These are phyloP conservation scores for Metschnikowia vanudenii DNA, from an alignment of 805 yeast species.

Conservation along the genomic window DNA sequence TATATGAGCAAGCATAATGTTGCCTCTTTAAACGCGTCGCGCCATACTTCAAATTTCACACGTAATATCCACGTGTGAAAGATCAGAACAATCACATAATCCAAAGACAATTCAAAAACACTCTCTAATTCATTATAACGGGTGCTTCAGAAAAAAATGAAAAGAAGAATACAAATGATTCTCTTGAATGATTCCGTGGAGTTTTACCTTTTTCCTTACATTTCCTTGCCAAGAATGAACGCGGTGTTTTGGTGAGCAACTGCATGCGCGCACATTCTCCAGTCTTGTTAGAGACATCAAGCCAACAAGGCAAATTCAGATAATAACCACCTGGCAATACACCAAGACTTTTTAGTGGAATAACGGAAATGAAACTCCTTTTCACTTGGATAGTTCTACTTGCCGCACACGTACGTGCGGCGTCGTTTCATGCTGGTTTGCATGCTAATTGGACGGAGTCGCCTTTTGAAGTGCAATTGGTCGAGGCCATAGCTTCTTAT, in stretches of 20 bases:
- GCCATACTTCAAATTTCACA: too few relatives aligned
- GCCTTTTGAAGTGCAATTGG: conserved; percentile 16
- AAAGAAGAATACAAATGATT: too few relatives aligned
- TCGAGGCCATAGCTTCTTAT: conserved; percentile 17
- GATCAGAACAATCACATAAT: too few relatives aligned
- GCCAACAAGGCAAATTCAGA: not conserved
- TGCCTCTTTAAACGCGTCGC: too few relatives aligned
- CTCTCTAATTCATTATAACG: too few relatives aligned
- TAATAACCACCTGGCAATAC: too few relatives aligned
- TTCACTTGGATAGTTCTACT: not conserved
- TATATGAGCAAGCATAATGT: too few relatives aligned
- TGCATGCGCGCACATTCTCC: not conserved
- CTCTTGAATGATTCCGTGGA: too few relatives aligned
- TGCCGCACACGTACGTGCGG: not conserved
- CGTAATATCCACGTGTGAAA: too few relatives aligned
- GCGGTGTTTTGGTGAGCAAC: not conserved
- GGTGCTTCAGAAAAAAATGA: too few relatives aligned
- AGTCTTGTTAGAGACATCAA: not conserved
- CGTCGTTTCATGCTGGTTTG: conserved; percentile 8
- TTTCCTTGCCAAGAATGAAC: not conserved
- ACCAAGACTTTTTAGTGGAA: not conserved
- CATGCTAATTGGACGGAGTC: conserved; percentile 16
- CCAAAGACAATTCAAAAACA: too few relatives aligned
- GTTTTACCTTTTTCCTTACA: not conserved
- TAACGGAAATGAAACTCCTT: not conserved